Percentiles rank a stretch among this genome's conserved stretches.
phyloP scores from a whole-genome alignment of 75 land plant species.

The Sequoia sempervirens region DNA sequence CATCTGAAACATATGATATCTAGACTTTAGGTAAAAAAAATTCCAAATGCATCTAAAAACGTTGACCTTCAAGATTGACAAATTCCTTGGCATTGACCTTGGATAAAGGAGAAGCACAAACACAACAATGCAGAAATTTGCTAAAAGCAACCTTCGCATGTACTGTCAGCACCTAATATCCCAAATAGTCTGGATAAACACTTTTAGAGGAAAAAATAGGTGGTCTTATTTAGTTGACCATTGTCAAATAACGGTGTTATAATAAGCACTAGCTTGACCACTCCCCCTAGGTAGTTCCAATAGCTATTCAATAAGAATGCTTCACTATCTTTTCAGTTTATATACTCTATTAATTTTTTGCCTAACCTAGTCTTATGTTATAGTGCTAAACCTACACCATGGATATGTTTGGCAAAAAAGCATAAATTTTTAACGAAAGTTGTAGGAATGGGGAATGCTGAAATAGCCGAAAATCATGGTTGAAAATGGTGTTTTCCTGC shows the following conservation, averaged over 20 bases:
- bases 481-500: neutral
- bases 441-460: neutral
- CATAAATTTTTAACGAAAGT: neutral
- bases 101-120: neutral
- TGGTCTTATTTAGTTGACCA: neutral
- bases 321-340: neutral
- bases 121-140: neutral
- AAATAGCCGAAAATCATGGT: neutral
- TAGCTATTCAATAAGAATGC: neutral
- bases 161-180: neutral
- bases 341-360: neutral
- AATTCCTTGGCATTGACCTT: neutral
- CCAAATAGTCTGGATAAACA: neutral
- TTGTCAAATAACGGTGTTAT: neutral
- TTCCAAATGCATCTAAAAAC: neutral
- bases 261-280: neutral
- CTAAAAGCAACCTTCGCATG: neutral
- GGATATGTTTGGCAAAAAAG: neutral
- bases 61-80: neutral
- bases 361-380: neutral
- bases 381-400: neutral
- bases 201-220: neutral
- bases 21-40: neutral
- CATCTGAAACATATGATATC: neutral
- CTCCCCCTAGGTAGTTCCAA: neutral